These are phyloP conservation scores for Penicillium ucsense DNA, from an alignment of 495 filamentous ascomycete genomes.

Conservation along the genomic window DNA sequence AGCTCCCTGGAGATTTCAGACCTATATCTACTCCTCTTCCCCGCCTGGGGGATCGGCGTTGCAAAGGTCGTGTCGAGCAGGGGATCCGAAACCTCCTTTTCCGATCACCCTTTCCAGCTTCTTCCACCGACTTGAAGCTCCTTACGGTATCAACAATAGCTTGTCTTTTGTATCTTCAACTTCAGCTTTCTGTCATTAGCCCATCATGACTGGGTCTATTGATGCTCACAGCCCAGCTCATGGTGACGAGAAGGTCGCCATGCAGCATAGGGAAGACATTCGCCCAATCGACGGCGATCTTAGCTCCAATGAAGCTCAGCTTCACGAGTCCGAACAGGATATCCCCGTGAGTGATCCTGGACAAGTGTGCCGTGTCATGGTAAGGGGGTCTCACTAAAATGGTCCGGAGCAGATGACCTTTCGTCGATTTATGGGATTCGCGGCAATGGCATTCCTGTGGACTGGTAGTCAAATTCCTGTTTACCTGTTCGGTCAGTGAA, in stretches of 20 bases:
- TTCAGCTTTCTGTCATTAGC: neutral
- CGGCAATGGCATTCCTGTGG: slow-evolving; percentile 58
- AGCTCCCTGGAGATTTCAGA: neutral
- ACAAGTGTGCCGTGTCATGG: no score
- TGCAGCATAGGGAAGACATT: slow-evolving; percentile 12
- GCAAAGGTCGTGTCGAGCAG: neutral
- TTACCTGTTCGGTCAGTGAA: slow-evolving; percentile 44
- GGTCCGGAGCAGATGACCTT: slow-evolving; percentile 40
- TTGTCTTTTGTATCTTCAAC: neutral
- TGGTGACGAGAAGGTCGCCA: slow-evolving; percentile 18
- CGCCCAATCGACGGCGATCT: slow-evolving; percentile 16
- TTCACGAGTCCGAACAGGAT: slow-evolving; percentile 15
- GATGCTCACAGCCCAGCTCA: slow-evolving; percentile 11
- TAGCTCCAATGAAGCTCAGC: slow-evolving; percentile 11
- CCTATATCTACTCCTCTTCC: slow-evolving; percentile 1
- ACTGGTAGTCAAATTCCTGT: slow-evolving; percentile 56
- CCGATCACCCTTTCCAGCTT: neutral
- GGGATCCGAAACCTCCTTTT: neutral
- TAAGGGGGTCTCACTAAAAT: no score
- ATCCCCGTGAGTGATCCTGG: slow-evolving; percentile 5
- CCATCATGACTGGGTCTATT: slow-evolving; percentile 11
- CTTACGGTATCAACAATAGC: neutral
- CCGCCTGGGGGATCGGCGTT: neutral
- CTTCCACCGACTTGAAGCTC: neutral
- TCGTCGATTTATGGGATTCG: slow-evolving; percentile 47